Conservation (phyloP, 2,329 filamentous ascomycete genomes). For the Aspergillus fischeri region DNA sequence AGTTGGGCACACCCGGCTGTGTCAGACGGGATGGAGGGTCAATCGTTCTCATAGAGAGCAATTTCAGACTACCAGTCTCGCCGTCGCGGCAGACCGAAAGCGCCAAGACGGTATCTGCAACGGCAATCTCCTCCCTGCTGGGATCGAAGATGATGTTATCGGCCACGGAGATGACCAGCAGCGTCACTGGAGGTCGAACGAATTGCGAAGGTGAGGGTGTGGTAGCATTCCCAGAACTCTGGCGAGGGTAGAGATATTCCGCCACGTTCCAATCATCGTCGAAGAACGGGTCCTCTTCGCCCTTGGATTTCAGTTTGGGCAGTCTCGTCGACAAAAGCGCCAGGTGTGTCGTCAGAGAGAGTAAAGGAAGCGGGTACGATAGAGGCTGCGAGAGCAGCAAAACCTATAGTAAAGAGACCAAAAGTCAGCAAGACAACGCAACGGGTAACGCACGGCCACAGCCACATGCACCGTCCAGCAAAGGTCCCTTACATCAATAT, state of each 20-base stretch:
- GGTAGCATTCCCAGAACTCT: conserved; percentile 17
- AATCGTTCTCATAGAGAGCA: conserved; percentile 68
- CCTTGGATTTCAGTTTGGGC: conserved; percentile 78
- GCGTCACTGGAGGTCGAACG: conserved; percentile 73
- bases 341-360: conserved; percentile 89
- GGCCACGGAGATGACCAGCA: conserved; percentile 82
- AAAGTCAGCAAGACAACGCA: conserved; percentile 4
- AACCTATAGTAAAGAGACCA: conserved; percentile 54
- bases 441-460: neutral
- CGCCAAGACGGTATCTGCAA: conserved; percentile 84
- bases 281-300: conserved; percentile 94
- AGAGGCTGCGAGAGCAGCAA: conserved; percentile 88
- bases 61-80: conserved; percentile 47
- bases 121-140: conserved; percentile 82
- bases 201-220: conserved; percentile 21
- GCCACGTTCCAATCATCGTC: conserved; percentile 95
- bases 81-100: conserved; percentile 62
- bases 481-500: conserved; percentile 69
- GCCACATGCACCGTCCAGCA: neutral
- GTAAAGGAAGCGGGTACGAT: conserved; percentile 86
- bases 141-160: conserved; percentile 94
- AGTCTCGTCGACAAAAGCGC: conserved; percentile 84
- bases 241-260: conserved; percentile 65
- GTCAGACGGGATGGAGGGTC: conserved; percentile 72
- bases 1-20: conserved; percentile 64